A percentile compares a stretch with the other conserved stretches of the same genome.
Evolutionary conservation across 2,329 filamentous ascomycete species (phyloP).

Genomic region (Aspergillus uvarum): DNA sequence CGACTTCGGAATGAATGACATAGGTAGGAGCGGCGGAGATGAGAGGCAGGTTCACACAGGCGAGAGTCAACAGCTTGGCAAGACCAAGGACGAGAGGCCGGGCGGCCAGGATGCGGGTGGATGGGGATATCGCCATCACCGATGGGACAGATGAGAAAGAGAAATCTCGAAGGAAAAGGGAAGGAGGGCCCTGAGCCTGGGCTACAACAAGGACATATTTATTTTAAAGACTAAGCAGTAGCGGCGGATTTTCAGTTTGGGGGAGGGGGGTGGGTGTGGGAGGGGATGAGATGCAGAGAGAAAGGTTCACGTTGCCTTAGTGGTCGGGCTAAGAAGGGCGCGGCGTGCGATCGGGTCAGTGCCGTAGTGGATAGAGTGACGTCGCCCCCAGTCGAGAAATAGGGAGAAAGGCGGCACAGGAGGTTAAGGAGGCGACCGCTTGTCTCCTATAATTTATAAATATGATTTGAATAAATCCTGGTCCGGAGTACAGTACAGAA

Average conservation of each 20-base stretch:
- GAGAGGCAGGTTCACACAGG: slow-evolving; percentile 39
- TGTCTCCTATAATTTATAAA: neutral
- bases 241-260: neutral
- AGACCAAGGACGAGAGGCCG: slow-evolving; percentile 43
- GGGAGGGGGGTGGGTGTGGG: no score
- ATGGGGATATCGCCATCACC: slow-evolving; percentile 30
- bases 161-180: slow-evolving; percentile 3
- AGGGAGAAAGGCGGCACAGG: neutral
- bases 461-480: neutral
- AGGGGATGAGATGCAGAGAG: neutral
- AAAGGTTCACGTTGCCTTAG: neutral
- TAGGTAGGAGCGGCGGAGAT: slow-evolving; percentile 39
- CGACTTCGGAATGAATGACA: slow-evolving; percentile 30
- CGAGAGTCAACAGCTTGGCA: slow-evolving; percentile 42
- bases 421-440: neutral
- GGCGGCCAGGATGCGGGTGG: slow-evolving; percentile 35
- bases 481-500: neutral
- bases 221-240: neutral
- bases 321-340: neutral
- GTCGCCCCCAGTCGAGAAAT: neutral
- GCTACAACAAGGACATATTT: slow-evolving; percentile 16
- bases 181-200: slow-evolving; percentile 3
- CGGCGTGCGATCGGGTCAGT: neutral
- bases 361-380: neutral
- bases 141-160: neutral